A percentile compares a stretch with the other conserved stretches of the same genome.
Conservation (phyloP, 2,329 filamentous ascomycete species). For the Ceratocystis ficicola region DNA sequence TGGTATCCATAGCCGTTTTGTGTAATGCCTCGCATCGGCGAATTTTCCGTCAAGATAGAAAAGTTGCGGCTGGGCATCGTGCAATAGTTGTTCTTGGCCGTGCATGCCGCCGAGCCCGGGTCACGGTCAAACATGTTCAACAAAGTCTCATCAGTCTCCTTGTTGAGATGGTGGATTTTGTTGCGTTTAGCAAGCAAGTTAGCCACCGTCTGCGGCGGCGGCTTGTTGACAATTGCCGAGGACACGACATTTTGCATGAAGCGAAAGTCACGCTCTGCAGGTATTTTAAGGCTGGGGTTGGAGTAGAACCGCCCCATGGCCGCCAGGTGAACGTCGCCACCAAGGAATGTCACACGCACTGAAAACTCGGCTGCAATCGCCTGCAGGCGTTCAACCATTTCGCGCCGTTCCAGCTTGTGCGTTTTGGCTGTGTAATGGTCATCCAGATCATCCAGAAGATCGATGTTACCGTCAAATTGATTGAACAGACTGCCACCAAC, state of each 20-base stretch:
- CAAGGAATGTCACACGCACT: slow-evolving; percentile 79
- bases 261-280: slow-evolving; percentile 70
- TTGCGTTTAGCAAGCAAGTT: slow-evolving; percentile 86
- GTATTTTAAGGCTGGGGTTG: slow-evolving; percentile 64
- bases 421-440: slow-evolving; percentile 91
- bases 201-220: slow-evolving; percentile 73
- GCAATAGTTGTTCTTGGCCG: slow-evolving; percentile 61
- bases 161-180: slow-evolving; percentile 59
- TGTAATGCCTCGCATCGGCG: slow-evolving; percentile 39
- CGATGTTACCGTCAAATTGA: slow-evolving; percentile 83
- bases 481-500: slow-evolving; percentile 80
- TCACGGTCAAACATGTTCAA: slow-evolving; percentile 87
- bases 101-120: slow-evolving; percentile 65
- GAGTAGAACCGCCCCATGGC: slow-evolving; percentile 92
- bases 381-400: slow-evolving; percentile 70
- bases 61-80: slow-evolving; percentile 92
- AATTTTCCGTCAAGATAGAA: slow-evolving; percentile 80
- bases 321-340: slow-evolving; percentile 86
- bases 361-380: slow-evolving; percentile 74
- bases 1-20: slow-evolving; percentile 5
- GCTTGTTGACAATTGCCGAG: slow-evolving; percentile 91
- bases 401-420: slow-evolving; percentile 77
- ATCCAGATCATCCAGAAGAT: slow-evolving; percentile 83
- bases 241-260: slow-evolving; percentile 95
- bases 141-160: slow-evolving; percentile 79